A percentile compares a stretch with the other conserved stretches of the same genome.
These are phyloP conservation scores for Ricinus communis DNA, from an alignment of 345 rosid species.

Conservation along the genomic window DNA sequence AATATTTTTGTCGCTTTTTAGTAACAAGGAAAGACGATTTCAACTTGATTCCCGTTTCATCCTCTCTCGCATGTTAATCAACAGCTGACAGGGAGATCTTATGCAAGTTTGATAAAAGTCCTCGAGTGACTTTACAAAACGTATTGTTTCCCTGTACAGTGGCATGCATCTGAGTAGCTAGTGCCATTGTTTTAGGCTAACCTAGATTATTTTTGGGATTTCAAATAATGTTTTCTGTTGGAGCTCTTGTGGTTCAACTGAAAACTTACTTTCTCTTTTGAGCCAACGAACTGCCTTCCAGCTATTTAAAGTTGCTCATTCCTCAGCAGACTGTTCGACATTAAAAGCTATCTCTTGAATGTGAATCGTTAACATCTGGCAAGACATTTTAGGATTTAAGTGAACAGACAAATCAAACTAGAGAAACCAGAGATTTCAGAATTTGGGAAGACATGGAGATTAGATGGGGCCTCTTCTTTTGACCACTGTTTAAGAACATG, in stretches of 20 bases:
- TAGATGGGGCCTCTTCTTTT: background rate
- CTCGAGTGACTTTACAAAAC: too few species aligned
- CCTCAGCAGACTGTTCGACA: background rate
- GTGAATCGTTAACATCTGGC: too few species aligned
- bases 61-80: background rate
- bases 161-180: too few species aligned
- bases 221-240: too few species aligned
- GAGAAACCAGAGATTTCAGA: too few species aligned
- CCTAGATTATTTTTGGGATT: too few species aligned
- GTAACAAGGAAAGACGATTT: background rate
- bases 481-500: background rate
- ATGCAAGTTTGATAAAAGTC: background rate
- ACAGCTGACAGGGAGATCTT: background rate
- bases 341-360: background rate
- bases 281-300: background rate
- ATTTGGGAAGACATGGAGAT: background rate
- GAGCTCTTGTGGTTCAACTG: background rate
- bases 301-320: background rate
- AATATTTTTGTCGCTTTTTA: background rate
- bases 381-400: too few species aligned
- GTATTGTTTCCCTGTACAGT: too few species aligned
- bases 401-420: too few species aligned
- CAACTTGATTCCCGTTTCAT: background rate
- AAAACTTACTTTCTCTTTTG: background rate
- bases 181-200: too few species aligned